These are phyloP conservation scores for Pichia thaimueangensis DNA, from an alignment of 805 yeast species.

Conservation along the genomic window DNA sequence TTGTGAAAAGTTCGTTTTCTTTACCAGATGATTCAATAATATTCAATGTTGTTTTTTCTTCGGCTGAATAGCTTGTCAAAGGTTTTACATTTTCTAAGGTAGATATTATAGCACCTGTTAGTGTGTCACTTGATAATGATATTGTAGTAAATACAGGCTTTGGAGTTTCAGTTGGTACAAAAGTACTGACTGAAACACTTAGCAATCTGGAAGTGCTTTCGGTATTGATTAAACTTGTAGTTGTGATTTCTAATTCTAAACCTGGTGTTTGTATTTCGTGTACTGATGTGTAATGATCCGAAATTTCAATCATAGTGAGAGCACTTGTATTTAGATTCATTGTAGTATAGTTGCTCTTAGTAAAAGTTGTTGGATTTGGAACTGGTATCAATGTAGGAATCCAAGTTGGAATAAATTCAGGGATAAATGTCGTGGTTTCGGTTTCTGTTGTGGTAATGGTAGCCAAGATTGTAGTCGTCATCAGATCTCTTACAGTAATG, in stretches of 20 bases:
- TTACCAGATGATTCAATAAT: background rate
- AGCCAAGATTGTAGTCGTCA: background rate
- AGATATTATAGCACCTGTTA: too few relatives aligned
- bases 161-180: background rate
- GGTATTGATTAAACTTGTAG: background rate
- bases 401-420: too few relatives aligned
- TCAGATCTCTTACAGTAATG: conserved; percentile 16
- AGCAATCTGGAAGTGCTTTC: background rate
- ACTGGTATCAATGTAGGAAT: too few relatives aligned
- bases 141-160: background rate
- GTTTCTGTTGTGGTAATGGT: conserved; percentile 3
- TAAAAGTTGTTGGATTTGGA: background rate
- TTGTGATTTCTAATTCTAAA: background rate
- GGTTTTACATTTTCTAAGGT: too few relatives aligned
- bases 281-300: too few relatives aligned
- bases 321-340: background rate
- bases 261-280: background rate
- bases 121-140: background rate
- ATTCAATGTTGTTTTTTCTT: background rate
- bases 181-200: background rate
- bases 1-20: background rate
- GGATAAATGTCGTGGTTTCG: background rate
- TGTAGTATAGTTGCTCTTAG: too few relatives aligned
- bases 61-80: too few relatives aligned
- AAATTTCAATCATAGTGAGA: background rate